Conservation (phyloP, 495 filamentous ascomycete genomes). For the Chaetomidium leptoderma region DNA sequence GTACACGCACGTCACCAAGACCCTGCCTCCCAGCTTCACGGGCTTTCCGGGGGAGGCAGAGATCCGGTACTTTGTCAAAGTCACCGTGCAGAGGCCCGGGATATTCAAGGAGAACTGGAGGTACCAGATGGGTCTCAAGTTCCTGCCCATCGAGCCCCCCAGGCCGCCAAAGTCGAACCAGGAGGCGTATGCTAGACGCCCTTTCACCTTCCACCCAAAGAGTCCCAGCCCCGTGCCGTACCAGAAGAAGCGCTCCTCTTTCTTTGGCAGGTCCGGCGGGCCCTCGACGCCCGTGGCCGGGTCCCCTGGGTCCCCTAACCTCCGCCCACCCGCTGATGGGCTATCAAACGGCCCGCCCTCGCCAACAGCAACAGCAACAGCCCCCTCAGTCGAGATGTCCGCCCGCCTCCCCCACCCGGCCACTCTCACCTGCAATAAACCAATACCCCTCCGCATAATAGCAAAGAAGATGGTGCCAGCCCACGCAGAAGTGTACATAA, state of each 20-base stretch:
- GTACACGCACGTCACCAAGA: conserved; percentile 71
- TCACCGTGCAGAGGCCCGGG: conserved; percentile 74
- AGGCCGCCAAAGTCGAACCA: conserved; percentile 59
- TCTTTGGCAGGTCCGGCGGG: conserved; percentile 45
- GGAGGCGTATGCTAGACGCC: conserved; percentile 78
- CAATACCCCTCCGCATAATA: conserved; percentile 75
- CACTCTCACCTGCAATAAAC: conserved; percentile 82
- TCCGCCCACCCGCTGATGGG: background rate
- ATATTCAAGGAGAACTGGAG: conserved; percentile 85
- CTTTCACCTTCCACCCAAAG: conserved; percentile 64
- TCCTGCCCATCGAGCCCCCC: conserved; percentile 89
- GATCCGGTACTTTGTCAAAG: conserved; percentile 90
- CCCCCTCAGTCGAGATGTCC: conserved; percentile 59
- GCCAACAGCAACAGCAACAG: conserved; percentile 5
- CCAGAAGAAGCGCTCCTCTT: conserved; percentile 47
- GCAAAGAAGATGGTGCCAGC: conserved; percentile 66
- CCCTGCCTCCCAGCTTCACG: conserved; percentile 79
- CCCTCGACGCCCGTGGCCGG: background rate
- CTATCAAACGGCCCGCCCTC: conserved; percentile 1
- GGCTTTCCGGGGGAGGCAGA: conserved; percentile 79
- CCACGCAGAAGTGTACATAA: conserved; percentile 62
- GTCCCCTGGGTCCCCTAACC: background rate
- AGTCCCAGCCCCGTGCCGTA: conserved; percentile 19
- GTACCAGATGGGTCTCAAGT: conserved; percentile 59
- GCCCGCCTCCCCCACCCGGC: conserved; percentile 81